Base-by-base conservation (phyloP, 2,329 filamentous ascomycete species). In the Cytospora leucostoma region DNA sequence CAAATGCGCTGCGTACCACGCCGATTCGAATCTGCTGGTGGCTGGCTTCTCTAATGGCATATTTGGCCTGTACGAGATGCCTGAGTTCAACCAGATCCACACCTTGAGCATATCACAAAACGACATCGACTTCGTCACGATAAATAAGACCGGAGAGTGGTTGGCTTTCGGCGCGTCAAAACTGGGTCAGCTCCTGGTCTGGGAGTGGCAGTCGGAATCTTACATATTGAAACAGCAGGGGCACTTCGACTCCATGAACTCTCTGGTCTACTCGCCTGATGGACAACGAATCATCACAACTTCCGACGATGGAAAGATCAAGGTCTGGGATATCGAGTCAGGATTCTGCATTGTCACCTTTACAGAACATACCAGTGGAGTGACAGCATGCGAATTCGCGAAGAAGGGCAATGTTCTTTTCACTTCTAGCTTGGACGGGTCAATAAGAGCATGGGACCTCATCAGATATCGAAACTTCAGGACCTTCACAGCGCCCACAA, bases 131-230 rank as follows among this genome's bases (percentile, higher is more conserved):
- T 93, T 91, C 71, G 92, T 98, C 62, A 92, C 93, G 0, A 92
- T 97, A 72, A 99, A 98, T 78, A 90, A 91, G 74, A 91, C 89
- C 37, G 95, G 95, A 59, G 94, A 98, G 78, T 99, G 95, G 95
- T 80, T 99, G 27, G 96, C 96, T 0, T 97, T 99, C 74, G 95
- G 94, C 15, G 95, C 96, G 0, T 96, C 95, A 2, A 96, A 96
- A 71, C 83, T 97, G 6, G 96, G 96, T 0, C 95, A 99, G 74
- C 82, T 99, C n/a, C 80, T 99, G 4, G 95, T 99, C 4, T 99
- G 95, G 95, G 95, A 99, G 75, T 99, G 96, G 93, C 94, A 98
- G 74, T 99, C 95, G 0, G 96, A 99, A 76, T 98, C 94, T 7
- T 99, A 99, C 75, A 96, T 99, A 64, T 81, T 99, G 55, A 99